Base-by-base conservation (phyloP, 768 basidiomycete genomes). In the Serendipita sp. region DNA sequence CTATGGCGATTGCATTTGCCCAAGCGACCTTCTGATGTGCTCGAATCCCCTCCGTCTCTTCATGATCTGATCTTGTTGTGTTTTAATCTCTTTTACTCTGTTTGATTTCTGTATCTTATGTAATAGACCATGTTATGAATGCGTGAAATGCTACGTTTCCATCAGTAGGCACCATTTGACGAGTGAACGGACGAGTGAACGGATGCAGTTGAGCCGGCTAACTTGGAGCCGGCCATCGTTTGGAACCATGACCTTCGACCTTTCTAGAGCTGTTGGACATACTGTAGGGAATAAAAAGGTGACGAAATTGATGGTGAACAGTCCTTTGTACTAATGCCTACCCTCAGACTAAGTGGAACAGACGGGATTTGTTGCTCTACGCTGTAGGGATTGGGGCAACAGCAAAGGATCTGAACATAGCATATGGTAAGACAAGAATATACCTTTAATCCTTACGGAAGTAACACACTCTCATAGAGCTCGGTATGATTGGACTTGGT, bases 1-100 rank as follows among this genome's bases (percentile, higher is more conserved):
- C 83, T 69, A 84, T 89, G 67, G 90, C 90, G 38, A 84, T 92
- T 66, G 90, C 90, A 64, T 92, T 92, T 70, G 90, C 90, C 66
- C 89, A 91, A 76, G 87, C 89, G 65, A 75, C 77, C 5, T 66
- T 69, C 13, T 70, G n/a, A n/a, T 32, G n/a, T n/a, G n/a, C 48
- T 51, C 48, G 48, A 51, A 5, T 32, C n/a, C 8, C 30, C 48
- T 51, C 5, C 48, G 48, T n/a, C 48, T 8, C 30, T n/a, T 32
- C n/a, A 18, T 51, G n/a, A 18, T 32, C 48, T 51, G 7, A n/a
- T n/a, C 48, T 7, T n/a, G 7, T n/a, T 51, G 48, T 51, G 48
- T 51, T 51, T 8, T 51, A 5, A 18, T 32, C 48, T 51, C 48
- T 18, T 8, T 51, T n/a, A 51, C 48, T 51, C 18, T 64, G 48